Base-by-base conservation (phyloP, 2,329 filamentous ascomycete genomes). In the Seiridium cupressi region DNA sequence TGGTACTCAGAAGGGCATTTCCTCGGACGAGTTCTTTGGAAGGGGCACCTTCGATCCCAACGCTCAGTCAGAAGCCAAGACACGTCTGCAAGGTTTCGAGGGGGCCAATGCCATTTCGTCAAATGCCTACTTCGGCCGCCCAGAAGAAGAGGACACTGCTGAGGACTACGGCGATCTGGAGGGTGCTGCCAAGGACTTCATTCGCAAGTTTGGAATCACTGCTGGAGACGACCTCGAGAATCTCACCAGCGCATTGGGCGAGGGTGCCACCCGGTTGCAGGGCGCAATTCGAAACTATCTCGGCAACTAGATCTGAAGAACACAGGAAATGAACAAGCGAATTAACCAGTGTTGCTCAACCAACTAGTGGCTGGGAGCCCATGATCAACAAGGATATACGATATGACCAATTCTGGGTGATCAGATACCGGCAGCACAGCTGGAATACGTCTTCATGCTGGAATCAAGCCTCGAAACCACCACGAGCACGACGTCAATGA, bases 1-100 rank as follows among this genome's bases (percentile, higher is more conserved):
- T 70, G 94, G 93, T 62, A 78, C 77, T 48, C 95, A 99, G 75
- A 98, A 98, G 81, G 91, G 91, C 68, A 99, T 99, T 67, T 97
- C 93, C 0, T 97, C 93, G 0, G 95, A 99, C 74, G 95, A 99
- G 74, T 99, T 96, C 83, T 99, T 99, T 73, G 93, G 94, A 70
- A 94, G 95, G 74, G 92, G 93, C 57, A 79, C 85, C 59, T 98
- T 89, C 76, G 93, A 99, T 73, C 88, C 93, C 44, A 83, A 82
- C 59, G 86, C 89, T 7, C 90, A 95, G 72, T 82, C 87, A 56
- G 94, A 97, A 79, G 94, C 95, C 68, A 96, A 96, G 80, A 82
- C 84, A 32, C 87, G 95, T 46, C 84, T 99, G 58, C 89, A 92
- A 79, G 91, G 93, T 51, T 99, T 99, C 72, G 94, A 98, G 76